Percentiles rank a stretch among this genome's conserved stretches.
Conservation (phyloP, 108 stramenopile species). For the Seminavis robusta region DNA sequence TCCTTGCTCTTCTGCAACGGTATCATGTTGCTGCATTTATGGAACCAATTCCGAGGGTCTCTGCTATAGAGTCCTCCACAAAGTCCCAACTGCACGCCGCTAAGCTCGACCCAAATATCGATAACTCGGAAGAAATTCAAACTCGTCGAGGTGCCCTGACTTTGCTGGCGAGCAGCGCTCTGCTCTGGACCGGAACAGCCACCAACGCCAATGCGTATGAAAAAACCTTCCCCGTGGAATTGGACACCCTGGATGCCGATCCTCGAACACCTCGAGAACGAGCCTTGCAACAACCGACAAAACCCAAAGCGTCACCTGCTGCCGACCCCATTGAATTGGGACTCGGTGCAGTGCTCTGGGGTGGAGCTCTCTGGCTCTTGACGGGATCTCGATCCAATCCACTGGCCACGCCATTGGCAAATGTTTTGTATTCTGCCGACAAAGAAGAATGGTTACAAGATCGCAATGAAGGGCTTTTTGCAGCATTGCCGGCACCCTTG, state of each 20-base stretch:
- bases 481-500: slow-evolving; percentile 47
- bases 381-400: slow-evolving; percentile 73
- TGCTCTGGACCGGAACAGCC: no score
- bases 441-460: slow-evolving; percentile 65
- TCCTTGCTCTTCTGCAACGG: no score
- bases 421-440: slow-evolving; percentile 57
- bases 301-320: slow-evolving; percentile 29
- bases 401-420: slow-evolving; percentile 73
- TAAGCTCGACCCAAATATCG: no score
- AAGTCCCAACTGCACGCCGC: no score
- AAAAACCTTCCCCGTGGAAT: slow-evolving; percentile 47
- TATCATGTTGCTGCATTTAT: no score
- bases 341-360: slow-evolving; percentile 56
- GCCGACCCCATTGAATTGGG: slow-evolving; percentile 17
- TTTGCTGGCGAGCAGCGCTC: no score
- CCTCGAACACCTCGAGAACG: slow-evolving; percentile 3
- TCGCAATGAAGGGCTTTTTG: slow-evolving; percentile 79
- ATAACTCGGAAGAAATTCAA: no score
- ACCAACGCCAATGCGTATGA: slow-evolving; percentile 57
- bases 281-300: slow-evolving; percentile 27
- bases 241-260: slow-evolving; percentile 12
- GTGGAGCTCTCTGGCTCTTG: slow-evolving; percentile 65
- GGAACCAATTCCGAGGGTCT: no score
- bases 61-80: no score
- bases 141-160: no score